A percentile compares a stretch with the other conserved stretches of the same genome.
Conservation (phyloP, 345 rosid genomes). For the Citrus mangshanensis region DNA sequence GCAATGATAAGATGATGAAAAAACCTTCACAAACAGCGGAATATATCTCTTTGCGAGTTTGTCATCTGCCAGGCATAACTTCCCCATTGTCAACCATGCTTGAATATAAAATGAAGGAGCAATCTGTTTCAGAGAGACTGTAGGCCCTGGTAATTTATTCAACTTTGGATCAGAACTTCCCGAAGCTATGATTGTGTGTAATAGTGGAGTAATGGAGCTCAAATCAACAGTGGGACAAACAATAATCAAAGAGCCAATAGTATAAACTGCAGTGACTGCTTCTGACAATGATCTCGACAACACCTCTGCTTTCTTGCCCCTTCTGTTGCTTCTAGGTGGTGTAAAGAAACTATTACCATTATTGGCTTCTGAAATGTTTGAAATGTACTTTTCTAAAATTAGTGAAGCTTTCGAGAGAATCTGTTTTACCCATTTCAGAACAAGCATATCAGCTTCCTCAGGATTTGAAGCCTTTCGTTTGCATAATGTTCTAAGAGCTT, state of each 20-base stretch:
- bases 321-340: slow-evolving; percentile 57
- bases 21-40: slow-evolving; percentile 91
- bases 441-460: slow-evolving; percentile 64
- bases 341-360: slow-evolving; percentile 46
- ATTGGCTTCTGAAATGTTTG: slow-evolving; percentile 35
- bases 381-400: slow-evolving; percentile 62
- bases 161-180: slow-evolving; percentile 59
- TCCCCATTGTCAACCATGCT: slow-evolving; percentile 93
- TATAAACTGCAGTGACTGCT: slow-evolving; percentile 65
- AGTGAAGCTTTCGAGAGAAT: slow-evolving; percentile 58
- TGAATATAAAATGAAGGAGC: slow-evolving; percentile 73
- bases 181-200: slow-evolving; percentile 77
- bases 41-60: slow-evolving; percentile 85
- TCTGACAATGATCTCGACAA: slow-evolving; percentile 34
- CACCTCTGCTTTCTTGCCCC: slow-evolving; percentile 44
- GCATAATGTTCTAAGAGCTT: slow-evolving; percentile 84
- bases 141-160: slow-evolving; percentile 52
- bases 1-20: background rate
- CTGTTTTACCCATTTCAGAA: slow-evolving; percentile 64
- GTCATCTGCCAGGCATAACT: slow-evolving; percentile 82
- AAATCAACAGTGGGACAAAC: slow-evolving; percentile 72
- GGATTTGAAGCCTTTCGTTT: slow-evolving; percentile 56
- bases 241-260: slow-evolving; percentile 73
- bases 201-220: slow-evolving; percentile 54
- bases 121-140: slow-evolving; percentile 54